Evolutionary conservation across 2,329 filamentous ascomycete genomes (phyloP), one percentile per base, ranked within the genome.

Genomic region (Pseudogymnoascus sp.): DNA sequence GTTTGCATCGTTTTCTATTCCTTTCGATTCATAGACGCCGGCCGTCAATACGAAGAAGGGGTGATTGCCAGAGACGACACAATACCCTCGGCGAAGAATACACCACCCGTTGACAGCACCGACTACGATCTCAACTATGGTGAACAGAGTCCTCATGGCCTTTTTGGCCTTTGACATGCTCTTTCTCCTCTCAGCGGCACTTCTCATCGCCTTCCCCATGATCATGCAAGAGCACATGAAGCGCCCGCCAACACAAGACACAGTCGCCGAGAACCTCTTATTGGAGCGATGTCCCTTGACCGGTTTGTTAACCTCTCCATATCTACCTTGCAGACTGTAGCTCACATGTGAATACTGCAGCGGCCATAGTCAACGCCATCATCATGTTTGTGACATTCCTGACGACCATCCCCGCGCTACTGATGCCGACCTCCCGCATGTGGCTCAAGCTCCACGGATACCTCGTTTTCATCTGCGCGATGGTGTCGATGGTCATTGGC

Each of bases 381-480:
- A 78, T 92, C 70, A 83, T 92, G 72, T 85, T 93, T 73, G 71
- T 84, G 68, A 85, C 87, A 25, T 91, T 91, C 74, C 69, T 87
- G 62, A 72, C 86, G 64, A 89, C 88, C 5, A 75, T 94, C 13
- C 89, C 89, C 2, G 89, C 84, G n/a, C 77, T 93, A 62, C 80
- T 87, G 65, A 83, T 89, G 63, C 84, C 85, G 4, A 84, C 80
- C 59, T 83, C 81, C 59, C 82, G 89, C 66, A 79, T 81, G 66
- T 90, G 86, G 84, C 80, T 93, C 68, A 90, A 91, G 73, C 65
- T 86, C 13, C 84, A 87, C 63, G 85, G 83, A 58, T 89, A 84
- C 76, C 74, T 89, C 71, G 76, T 88, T 41, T 79, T 84, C n/a
- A 62, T 84, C 42, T 85, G 82, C 71, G 82, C 78, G 1, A 63